Base-by-base conservation (phyloP, 306 rosid species). In the Cotoneaster glaucophyllus region DNA sequence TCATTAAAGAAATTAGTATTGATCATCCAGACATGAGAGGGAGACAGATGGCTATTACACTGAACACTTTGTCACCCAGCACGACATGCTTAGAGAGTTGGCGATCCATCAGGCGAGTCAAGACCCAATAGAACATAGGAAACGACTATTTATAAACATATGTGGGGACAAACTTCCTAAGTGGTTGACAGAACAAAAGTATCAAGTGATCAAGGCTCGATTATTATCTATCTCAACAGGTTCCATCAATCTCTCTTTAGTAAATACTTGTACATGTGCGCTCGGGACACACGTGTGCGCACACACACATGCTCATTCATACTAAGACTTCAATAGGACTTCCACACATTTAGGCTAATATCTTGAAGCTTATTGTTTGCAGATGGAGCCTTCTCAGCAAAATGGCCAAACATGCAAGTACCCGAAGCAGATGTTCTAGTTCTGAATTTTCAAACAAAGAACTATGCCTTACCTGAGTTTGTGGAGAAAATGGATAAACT, bases 201-300 rank as follows among this genome's bases (percentile, higher is more conserved):
- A 74, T 76, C 74, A 78, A 74, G 75, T 48, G 32, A 15, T 80
- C 71, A 71, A 74, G 21, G 93, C 95, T 1, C 77, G 39, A 73
- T 28, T 86, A 8, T 19, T 93, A 28, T 91, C 93, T 6, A 85
- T 93, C 84, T 82, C 93, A 67, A 88, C 93, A 2, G 95, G 97
- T 90, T 53, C 53, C 19, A 21, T 56, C 61, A 8, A 6, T 56
- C 13, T 56, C 9, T 22, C 26, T 43, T 15, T 31, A 13, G 65
- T 64, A 56, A 18, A 75, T 53, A 70, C 2, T 0, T 26, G 17
- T 4, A 18, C n/a, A 29, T 50, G 54, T 17, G 21, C 1, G 3
- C 54, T 4, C 0, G 3, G 39, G 21, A 48, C 54, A 5, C 1
- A 0, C 21, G 6, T 15, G 21, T 2, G 21, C 2, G 2, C 54